phyloP scores from a whole-genome alignment of 768 basidiomycete species.

The Neoboletus brunneissimus region DNA sequence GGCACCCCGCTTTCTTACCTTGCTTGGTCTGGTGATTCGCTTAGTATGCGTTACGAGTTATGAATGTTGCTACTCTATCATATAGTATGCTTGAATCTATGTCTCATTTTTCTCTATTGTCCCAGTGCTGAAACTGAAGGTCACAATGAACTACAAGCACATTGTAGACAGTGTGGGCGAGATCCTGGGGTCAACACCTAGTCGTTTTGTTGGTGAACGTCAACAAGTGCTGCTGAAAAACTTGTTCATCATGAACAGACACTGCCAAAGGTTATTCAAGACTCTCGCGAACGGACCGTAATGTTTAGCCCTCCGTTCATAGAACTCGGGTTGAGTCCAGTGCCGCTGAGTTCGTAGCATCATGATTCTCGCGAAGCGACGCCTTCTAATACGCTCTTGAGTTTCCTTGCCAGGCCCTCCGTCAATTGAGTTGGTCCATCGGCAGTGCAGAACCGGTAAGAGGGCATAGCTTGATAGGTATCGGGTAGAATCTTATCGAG shows the following conservation, averaged over 20 bases:
- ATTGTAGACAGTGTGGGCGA: too few relatives aligned
- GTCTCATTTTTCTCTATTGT: neutral
- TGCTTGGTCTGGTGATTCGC: neutral
- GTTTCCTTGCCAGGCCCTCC: slow-evolving; percentile 54
- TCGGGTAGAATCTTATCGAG: slow-evolving; percentile 55
- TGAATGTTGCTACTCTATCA: slow-evolving; percentile 2
- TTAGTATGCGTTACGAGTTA: neutral
- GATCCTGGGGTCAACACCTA: too few relatives aligned
- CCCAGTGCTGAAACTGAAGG: neutral
- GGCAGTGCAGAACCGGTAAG: slow-evolving; percentile 75
- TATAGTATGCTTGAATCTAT: slow-evolving; percentile 25
- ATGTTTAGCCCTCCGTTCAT: neutral
- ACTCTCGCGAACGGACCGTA: neutral
- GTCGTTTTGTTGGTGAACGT: neutral
- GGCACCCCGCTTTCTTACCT: neutral
- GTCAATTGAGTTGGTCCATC: slow-evolving; percentile 72
- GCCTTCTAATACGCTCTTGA: slow-evolving; percentile 40
- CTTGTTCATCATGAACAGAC: neutral
- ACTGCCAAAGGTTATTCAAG: neutral
- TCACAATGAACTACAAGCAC: too few relatives aligned
- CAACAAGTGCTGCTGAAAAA: neutral
- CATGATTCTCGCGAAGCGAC: slow-evolving; percentile 32
- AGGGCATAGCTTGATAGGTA: slow-evolving; percentile 82
- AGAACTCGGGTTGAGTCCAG: neutral
- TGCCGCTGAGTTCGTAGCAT: neutral